A percentile compares a stretch with the other conserved stretches of the same genome.
These are phyloP conservation scores for Wickerhamomyces tratensis DNA, from an alignment of 805 yeast genomes.

Conservation along the genomic window DNA sequence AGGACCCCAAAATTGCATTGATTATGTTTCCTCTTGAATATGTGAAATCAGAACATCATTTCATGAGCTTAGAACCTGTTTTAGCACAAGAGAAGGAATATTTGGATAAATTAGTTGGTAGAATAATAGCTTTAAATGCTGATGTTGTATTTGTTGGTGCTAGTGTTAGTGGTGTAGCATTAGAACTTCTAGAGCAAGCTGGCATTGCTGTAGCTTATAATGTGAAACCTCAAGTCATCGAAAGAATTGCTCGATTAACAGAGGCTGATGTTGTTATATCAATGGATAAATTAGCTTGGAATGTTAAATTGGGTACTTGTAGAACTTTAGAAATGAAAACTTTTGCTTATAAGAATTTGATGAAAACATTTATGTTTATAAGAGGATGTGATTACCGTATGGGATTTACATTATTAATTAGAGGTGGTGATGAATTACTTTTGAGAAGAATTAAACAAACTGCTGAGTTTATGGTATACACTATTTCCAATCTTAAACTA, in stretches of 20 bases:
- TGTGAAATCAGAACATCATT: conserved; percentile 63
- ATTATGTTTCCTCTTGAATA: conserved; percentile 89
- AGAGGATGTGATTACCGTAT: conserved; percentile 63
- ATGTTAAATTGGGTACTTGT: conserved; percentile 69
- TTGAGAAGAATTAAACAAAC: conserved; percentile 67
- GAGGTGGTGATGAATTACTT: conserved; percentile 63
- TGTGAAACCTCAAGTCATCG: conserved; percentile 73
- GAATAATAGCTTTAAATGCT: conserved; percentile 71
- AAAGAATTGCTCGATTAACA: conserved; percentile 67
- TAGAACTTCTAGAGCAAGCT: conserved; percentile 58
- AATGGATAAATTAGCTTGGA: conserved; percentile 71
- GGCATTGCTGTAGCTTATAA: conserved; percentile 76
- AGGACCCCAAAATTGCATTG: conserved; percentile 67
- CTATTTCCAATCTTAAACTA: conserved; percentile 65
- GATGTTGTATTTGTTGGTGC: conserved; percentile 72
- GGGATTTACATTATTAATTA: conserved; percentile 80
- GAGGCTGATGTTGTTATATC: conserved; percentile 81
- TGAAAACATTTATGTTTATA: conserved; percentile 70
- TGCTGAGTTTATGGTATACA: conserved; percentile 70
- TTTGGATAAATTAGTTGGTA: conserved; percentile 66
- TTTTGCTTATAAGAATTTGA: conserved; percentile 41
- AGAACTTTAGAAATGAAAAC: conserved; percentile 60
- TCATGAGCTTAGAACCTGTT: conserved; percentile 75
- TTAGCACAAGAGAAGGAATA: conserved; percentile 84
- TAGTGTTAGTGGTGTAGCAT: conserved; percentile 74